Evolutionary conservation across 2,329 filamentous ascomycete genomes (phyloP).

Genomic region (Lachnellula arida): DNA sequence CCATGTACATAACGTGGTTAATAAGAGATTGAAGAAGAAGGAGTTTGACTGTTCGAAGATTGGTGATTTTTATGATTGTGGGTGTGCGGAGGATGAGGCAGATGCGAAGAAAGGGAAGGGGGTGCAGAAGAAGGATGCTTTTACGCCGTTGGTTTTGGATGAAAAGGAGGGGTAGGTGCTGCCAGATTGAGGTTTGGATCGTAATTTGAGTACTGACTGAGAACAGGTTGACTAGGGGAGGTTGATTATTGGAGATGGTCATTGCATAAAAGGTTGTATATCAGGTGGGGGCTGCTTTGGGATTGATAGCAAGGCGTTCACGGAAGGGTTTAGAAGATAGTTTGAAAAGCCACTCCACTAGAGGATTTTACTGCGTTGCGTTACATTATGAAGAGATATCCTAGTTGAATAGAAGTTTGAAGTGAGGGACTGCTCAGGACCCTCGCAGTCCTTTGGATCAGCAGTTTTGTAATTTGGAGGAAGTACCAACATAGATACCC

Average conservation of each 20-base stretch:
- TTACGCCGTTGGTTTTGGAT: conserved; percentile 30
- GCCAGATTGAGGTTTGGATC: background rate
- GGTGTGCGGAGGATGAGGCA: conserved; percentile 60
- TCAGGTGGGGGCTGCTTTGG: conserved; percentile 1
- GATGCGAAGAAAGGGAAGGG: conserved; percentile 28
- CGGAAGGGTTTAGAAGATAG: background rate
- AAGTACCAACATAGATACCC: no score
- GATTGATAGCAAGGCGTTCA: conserved; percentile 5
- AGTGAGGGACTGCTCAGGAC: no score
- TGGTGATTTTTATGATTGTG: conserved; percentile 68
- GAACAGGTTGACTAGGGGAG: conserved; percentile 18
- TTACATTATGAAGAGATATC: no score
- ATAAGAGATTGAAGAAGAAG: conserved; percentile 56
- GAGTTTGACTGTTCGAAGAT: conserved; percentile 63
- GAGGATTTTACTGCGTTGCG: background rate
- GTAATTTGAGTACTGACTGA: background rate
- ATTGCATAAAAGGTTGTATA: background rate
- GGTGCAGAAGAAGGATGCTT: conserved; percentile 28
- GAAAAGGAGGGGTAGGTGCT: conserved; percentile 29
- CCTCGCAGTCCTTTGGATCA: no score
- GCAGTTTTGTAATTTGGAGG: no score
- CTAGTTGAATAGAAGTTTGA: no score
- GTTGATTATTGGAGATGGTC: conserved; percentile 21
- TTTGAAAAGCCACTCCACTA: background rate
- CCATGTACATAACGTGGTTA: conserved; percentile 64